phyloP scores from a whole-genome alignment of 495 filamentous ascomycete genomes.

The Penicillium goetzii region DNA sequence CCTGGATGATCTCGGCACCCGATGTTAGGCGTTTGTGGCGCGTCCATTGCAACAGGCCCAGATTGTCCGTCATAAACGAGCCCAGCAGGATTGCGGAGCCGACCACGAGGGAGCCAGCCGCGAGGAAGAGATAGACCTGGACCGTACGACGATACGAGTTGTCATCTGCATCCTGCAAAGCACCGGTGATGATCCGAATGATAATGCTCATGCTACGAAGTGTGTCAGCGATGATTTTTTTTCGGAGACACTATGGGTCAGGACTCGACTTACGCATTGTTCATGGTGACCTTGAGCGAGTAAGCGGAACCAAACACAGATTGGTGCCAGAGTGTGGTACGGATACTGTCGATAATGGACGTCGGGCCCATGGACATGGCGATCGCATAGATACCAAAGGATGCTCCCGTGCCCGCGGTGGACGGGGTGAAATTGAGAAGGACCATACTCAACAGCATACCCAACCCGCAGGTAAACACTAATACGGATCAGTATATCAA shows the following conservation, averaged over 20 bases:
- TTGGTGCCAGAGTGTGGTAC: slow-evolving; percentile 49
- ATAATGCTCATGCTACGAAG: slow-evolving; percentile 47
- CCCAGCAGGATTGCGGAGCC: slow-evolving; percentile 37
- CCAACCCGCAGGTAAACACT: slow-evolving; percentile 44
- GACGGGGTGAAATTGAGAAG: slow-evolving; percentile 43
- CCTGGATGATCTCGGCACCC: slow-evolving; percentile 36
- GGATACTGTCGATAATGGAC: slow-evolving; percentile 49
- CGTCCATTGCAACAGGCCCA: slow-evolving; percentile 48
- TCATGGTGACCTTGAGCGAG: slow-evolving; percentile 50
- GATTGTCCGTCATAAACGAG: slow-evolving; percentile 25
- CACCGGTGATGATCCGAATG: slow-evolving; percentile 47
- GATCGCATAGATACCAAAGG: slow-evolving; percentile 51
- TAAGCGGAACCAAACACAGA: slow-evolving; percentile 50
- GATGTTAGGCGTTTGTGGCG: slow-evolving; percentile 39
- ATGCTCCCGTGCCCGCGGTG: slow-evolving; percentile 41
- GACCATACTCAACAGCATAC: slow-evolving; percentile 46
- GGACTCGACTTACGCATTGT: slow-evolving; percentile 41
- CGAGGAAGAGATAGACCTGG: slow-evolving; percentile 46
- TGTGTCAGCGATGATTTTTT: slow-evolving; percentile 9
- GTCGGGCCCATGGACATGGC: slow-evolving; percentile 45
- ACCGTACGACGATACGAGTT: slow-evolving; percentile 45
- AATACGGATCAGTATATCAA: not conserved
- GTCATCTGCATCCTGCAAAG: slow-evolving; percentile 47
- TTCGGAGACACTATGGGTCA: too few relatives aligned
- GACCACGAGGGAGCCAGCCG: slow-evolving; percentile 34